phyloP scores from a whole-genome alignment of 1,284 basidiomycete genomes.

The Ceratobasidium sp. region DNA sequence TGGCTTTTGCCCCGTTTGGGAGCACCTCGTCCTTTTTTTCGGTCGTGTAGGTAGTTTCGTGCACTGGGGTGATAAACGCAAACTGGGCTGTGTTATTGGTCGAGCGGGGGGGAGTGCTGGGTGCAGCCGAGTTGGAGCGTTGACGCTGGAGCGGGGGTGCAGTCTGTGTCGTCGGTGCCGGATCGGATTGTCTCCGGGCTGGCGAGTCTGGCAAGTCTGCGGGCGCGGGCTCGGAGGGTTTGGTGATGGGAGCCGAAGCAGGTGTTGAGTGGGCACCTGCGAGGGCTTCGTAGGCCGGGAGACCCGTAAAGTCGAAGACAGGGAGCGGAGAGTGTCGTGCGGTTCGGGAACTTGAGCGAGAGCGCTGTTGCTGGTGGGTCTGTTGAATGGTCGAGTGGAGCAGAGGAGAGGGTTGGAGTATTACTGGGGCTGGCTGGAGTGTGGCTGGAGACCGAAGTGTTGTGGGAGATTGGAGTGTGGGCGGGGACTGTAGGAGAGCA shows the following conservation, averaged over 20 bases:
- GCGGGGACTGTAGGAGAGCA: background rate
- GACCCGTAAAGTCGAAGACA: constrained; percentile 11
- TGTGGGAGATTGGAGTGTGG: background rate
- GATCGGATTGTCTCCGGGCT: constrained; percentile 20
- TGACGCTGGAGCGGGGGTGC: background rate
- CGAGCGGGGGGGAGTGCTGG: constrained; percentile 20
- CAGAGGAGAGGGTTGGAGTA: background rate
- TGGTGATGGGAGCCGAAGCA: background rate
- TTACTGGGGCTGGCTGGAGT: constrained; percentile 4
- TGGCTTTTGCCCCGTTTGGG: background rate
- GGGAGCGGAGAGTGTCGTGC: constrained; percentile 22
- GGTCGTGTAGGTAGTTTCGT: background rate
- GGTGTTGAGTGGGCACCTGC: background rate
- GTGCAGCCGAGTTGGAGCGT: constrained; percentile 19
- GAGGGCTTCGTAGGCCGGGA: constrained; percentile 8
- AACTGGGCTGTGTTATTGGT: constrained; percentile 32
- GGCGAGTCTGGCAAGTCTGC: background rate
- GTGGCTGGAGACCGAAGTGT: background rate
- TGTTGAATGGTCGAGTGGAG: background rate
- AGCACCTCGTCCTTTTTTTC: background rate
- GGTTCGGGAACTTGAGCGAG: constrained; percentile 24
- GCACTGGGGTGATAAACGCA: constrained; percentile 30
- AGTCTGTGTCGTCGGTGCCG: constrained; percentile 1
- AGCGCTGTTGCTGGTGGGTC: constrained; percentile 4
- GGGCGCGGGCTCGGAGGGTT: background rate